These are phyloP conservation scores for Annona cherimola DNA, from an alignment of 164 flowering plant genomes.

Conservation along the genomic window DNA sequence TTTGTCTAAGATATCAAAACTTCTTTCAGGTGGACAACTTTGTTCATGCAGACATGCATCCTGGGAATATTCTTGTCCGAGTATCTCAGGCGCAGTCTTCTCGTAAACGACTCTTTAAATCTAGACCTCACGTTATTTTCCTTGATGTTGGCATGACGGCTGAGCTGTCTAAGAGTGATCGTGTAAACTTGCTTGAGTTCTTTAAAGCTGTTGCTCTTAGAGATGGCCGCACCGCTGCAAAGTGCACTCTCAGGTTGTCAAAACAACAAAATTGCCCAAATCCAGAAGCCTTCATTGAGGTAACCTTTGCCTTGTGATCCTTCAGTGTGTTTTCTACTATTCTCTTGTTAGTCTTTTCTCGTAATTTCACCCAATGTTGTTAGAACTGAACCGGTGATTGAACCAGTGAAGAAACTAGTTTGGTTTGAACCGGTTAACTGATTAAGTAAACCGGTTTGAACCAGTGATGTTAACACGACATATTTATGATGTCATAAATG, in stretches of 20 bases:
- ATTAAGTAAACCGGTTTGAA: too few relatives aligned
- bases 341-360: not conserved
- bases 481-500: too few relatives aligned
- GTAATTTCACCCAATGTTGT: not conserved
- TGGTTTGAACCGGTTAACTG: too few relatives aligned
- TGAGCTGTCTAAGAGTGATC: conserved; percentile 22
- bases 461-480: too few relatives aligned
- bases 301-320: not conserved
- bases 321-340: not conserved
- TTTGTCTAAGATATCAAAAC: not conserved
- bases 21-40: conserved; percentile 83
- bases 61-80: conserved; percentile 84
- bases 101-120: conserved; percentile 15
- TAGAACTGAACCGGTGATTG: too few relatives aligned
- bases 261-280: conserved; percentile 23
- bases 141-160: conserved; percentile 28
- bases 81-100: conserved; percentile 23
- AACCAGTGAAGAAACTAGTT: too few relatives aligned
- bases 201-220: conserved; percentile 22
- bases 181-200: conserved; percentile 20
- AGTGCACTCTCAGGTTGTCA: conserved; percentile 21
- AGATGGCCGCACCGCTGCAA: conserved; percentile 23
- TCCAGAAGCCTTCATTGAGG: conserved; percentile 24
- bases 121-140: conserved; percentile 24
- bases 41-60: conserved; percentile 96